phyloP scores from a whole-genome alignment of 164 flowering plant species.

The Nymphaea thermarum region DNA sequence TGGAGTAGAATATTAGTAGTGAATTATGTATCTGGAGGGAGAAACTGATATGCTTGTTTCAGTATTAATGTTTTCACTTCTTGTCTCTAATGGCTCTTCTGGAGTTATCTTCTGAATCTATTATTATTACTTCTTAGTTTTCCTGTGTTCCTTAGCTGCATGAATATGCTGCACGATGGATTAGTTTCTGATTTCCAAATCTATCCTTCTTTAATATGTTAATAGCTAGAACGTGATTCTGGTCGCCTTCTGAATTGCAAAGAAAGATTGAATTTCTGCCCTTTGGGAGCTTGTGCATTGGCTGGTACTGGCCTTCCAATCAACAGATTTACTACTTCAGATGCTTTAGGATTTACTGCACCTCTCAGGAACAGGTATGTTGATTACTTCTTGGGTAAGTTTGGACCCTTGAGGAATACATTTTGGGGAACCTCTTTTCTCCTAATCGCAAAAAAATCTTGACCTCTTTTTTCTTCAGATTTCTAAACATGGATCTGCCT shows the following conservation, averaged over 20 bases:
- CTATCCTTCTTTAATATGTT: not conserved
- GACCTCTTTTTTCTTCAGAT: too few relatives aligned
- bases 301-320: slow-evolving; percentile 99
- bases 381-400: not conserved
- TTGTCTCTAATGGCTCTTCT: too few relatives aligned
- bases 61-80: too few relatives aligned
- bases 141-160: not conserved
- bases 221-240: slow-evolving; percentile 95
- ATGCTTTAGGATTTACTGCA: slow-evolving; percentile 73
- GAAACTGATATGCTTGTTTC: too few relatives aligned
- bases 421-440: too few relatives aligned
- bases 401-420: too few relatives aligned
- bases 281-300: slow-evolving; percentile 97
- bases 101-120: too few relatives aligned
- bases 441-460: too few relatives aligned
- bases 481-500: too few relatives aligned
- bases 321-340: slow-evolving; percentile 88
- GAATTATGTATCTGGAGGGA: too few relatives aligned
- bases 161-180: not conserved
- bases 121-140: too few relatives aligned
- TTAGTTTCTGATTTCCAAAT: not conserved
- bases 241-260: slow-evolving; percentile 74
- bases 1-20: too few relatives aligned
- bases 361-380: slow-evolving; percentile 92
- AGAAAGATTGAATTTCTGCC: slow-evolving; percentile 71